These are phyloP conservation scores for Dendrostoma leiphaemia DNA, from an alignment of 2,329 filamentous ascomycete species.

Conservation along the genomic window DNA sequence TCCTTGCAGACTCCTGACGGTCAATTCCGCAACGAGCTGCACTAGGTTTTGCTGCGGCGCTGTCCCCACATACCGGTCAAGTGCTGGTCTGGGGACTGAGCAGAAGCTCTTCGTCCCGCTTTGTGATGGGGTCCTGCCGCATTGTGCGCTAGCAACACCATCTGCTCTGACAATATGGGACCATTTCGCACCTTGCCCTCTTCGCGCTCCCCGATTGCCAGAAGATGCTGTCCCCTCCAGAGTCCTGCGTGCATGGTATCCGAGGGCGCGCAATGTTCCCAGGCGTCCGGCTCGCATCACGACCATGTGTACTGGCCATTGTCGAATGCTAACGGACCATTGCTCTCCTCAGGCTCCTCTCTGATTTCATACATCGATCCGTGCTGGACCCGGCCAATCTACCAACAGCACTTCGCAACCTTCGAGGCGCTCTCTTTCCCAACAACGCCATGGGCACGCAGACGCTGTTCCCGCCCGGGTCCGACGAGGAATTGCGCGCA, in stretches of 20 bases:
- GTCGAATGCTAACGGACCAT: background rate
- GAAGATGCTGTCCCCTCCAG: too few species aligned
- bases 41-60: constrained; percentile 6
- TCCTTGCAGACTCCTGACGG: constrained; percentile 13
- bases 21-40: constrained; percentile 8
- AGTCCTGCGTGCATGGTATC: too few species aligned
- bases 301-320: background rate
- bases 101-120: too few species aligned
- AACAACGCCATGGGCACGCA: constrained; percentile 72
- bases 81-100: background rate
- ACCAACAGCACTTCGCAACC: constrained; percentile 64
- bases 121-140: too few species aligned
- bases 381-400: constrained; percentile 64
- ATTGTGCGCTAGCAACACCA: too few species aligned
- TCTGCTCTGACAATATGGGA: too few species aligned
- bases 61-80: constrained; percentile 9
- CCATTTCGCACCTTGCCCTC: too few species aligned
- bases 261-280: background rate
- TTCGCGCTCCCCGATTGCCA: too few species aligned
- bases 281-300: background rate
- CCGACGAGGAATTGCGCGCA: constrained; percentile 56
- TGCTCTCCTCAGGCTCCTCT: constrained; percentile 49
- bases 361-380: constrained; percentile 52
- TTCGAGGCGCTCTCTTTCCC: constrained; percentile 81
- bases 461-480: constrained; percentile 57